These are phyloP conservation scores for Aspergillus alliaceus DNA, from an alignment of 2,329 filamentous ascomycete species.

Conservation along the genomic window DNA sequence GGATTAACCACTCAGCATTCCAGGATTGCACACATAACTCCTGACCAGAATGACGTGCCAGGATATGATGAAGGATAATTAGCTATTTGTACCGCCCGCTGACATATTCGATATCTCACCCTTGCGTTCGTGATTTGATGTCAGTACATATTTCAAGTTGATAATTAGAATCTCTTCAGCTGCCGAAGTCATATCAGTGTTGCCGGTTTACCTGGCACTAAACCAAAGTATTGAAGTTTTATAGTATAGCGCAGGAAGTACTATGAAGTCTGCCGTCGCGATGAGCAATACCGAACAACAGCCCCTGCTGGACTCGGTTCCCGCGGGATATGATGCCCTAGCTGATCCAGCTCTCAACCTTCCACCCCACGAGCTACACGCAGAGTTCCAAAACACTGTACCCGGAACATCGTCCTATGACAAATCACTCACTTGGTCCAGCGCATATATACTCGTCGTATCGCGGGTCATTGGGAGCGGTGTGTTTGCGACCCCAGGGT, in stretches of 20 bases:
- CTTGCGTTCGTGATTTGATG: neutral
- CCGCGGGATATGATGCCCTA: neutral
- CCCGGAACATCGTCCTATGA: constrained; percentile 43
- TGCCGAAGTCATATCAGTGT: neutral
- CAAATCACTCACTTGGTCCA: constrained; percentile 63
- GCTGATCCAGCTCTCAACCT: neutral
- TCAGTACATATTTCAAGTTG: neutral
- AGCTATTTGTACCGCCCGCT: neutral
- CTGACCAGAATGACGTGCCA: constrained; percentile 30
- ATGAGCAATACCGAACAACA: constrained; percentile 23
- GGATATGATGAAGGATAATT: neutral
- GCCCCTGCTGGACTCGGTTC: constrained; percentile 15
- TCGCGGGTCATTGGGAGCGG: constrained; percentile 69
- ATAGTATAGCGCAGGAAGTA: neutral
- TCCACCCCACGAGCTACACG: neutral
- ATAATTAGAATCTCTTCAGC: neutral
- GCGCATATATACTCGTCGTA: constrained; percentile 66
- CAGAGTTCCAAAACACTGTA: neutral
- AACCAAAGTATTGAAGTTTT: neutral
- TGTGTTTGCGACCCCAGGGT: constrained; percentile 70
- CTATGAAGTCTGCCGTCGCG: neutral
- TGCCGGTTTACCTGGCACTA: neutral
- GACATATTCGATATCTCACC: neutral
- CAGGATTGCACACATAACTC: constrained; percentile 18
- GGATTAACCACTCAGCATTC: neutral